Base-by-base conservation (phyloP, 805 yeast genomes). In the Ogataea henricii region DNA sequence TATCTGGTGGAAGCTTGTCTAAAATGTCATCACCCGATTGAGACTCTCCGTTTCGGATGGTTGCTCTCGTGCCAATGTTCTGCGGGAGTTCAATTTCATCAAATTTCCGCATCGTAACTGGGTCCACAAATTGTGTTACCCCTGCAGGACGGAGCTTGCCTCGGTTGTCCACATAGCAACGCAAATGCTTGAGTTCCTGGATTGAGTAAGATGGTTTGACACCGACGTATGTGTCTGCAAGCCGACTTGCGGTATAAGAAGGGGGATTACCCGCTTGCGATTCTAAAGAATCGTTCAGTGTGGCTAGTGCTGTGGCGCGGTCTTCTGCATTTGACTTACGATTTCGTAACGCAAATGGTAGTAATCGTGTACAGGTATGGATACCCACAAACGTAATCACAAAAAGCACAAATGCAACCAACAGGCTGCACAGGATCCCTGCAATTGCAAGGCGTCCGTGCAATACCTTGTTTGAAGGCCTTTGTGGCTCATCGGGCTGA, bases 151-250 rank as follows among this genome's bases (percentile, higher is more conserved):
- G 51, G 25, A 47, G 40, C 12, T 35, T 21, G 10, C 58, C 58
- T 13, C 21, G 43, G 29, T 52, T 34, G 37, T 54, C 58, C 6
- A 49, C 40, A 17, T 47, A 54, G 35, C 48, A 43, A 7, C 47
- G 39, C 35, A 42, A 21, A 20, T 33, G 21, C 23, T 45, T 43
- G 20, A 54, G 29, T 34, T 54, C 58, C 21, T 38, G 47, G 13
- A 54, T 20, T 3, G 58, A 54, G 23, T 54, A 54, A 16, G 58
- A 54, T 7, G 47, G 43, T 44, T 49, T 51, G 9, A 40, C 30
- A 13, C 50, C 47, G 6, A 43, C 35, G 27, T 40, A 44, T 2
- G 45, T 12, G 26, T 52, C 55, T 4, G 49, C 32, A 9, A 47
- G 41, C 25, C 46, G 33, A 25, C 50, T 48, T n/a, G 51, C 54